phyloP scores from a whole-genome alignment of 306 rosid genomes.

The Abrus precatorius region DNA sequence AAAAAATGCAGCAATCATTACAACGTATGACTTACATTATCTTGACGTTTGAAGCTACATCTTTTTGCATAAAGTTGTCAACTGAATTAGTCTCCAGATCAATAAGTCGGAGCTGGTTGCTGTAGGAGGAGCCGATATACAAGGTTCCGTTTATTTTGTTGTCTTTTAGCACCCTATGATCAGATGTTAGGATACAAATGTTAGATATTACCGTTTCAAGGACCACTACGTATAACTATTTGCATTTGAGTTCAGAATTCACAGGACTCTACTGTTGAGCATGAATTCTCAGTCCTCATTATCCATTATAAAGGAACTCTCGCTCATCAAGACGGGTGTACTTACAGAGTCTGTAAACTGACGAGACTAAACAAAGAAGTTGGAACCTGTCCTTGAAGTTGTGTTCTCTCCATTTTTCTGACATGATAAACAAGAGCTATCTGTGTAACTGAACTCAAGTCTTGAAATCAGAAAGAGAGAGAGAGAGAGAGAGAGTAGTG shows the following conservation, averaged over 20 bases:
- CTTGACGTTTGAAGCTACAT: background rate
- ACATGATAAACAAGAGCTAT: slow-evolving; percentile 34
- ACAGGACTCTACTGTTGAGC: background rate
- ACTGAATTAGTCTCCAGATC: slow-evolving; percentile 48
- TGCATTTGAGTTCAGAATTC: background rate
- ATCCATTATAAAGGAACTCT: slow-evolving; percentile 20
- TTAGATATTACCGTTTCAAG: background rate
- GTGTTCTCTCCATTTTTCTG: slow-evolving; percentile 65
- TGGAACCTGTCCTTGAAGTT: slow-evolving; percentile 60
- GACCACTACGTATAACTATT: slow-evolving; percentile 1
- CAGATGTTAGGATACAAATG: slow-evolving; percentile 28
- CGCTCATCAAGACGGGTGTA: slow-evolving; percentile 37
- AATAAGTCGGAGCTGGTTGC: slow-evolving; percentile 44
- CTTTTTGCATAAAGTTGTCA: background rate
- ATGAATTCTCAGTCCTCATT: slow-evolving; percentile 5
- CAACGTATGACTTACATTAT: slow-evolving; percentile 48
- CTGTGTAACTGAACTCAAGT: slow-evolving; percentile 1
- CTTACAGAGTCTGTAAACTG: slow-evolving; percentile 66
- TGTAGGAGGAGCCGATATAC: slow-evolving; percentile 41
- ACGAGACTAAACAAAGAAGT: slow-evolving; percentile 52
- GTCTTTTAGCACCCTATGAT: slow-evolving; percentile 45
- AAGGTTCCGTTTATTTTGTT: slow-evolving; percentile 48
- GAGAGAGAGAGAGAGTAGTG: background rate
- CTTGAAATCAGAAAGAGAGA: background rate
- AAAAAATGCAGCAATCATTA: background rate